A percentile compares a stretch with the other conserved stretches of the same genome.
phyloP scores from a whole-genome alignment of 1,139 yeast genomes.

The Petasospora fabianii region DNA sequence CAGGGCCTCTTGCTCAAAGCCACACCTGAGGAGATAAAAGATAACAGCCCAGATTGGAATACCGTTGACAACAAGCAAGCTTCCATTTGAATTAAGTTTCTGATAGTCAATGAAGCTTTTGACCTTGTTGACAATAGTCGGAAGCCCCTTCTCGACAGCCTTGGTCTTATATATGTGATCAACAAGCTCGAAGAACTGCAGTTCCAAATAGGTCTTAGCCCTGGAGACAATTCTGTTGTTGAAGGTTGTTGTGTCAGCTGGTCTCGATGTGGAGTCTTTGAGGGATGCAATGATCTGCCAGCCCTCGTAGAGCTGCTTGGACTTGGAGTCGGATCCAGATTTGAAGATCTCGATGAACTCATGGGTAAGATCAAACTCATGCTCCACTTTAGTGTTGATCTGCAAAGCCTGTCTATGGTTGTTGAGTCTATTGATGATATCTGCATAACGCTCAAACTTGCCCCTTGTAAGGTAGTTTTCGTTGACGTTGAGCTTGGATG shows the following conservation, averaged over 20 bases:
- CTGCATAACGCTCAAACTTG: conserved; percentile 72
- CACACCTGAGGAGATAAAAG: conserved; percentile 81
- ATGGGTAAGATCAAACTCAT: conserved; percentile 28
- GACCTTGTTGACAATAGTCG: conserved; percentile 69
- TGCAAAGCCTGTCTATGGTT: conserved; percentile 56
- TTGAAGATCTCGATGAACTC: conserved; percentile 34
- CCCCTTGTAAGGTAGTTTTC: conserved; percentile 41
- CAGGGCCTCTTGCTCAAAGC: conserved; percentile 74
- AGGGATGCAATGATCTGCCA: conserved; percentile 51
- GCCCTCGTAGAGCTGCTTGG: conserved; percentile 60
- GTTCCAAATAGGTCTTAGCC: conserved; percentile 62
- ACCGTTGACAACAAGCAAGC: conserved; percentile 67
- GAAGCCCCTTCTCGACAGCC: conserved; percentile 60
- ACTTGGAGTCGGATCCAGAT: conserved; percentile 44
- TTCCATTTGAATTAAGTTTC: conserved; percentile 40
- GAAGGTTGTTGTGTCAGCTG: conserved; percentile 35
- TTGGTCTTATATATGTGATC: conserved; percentile 67
- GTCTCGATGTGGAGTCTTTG: conserved; percentile 29
- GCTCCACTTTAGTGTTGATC: conserved; percentile 37
- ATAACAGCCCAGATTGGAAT: conserved; percentile 90
- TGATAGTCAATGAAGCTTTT: conserved; percentile 57
- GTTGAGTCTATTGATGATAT: conserved; percentile 64
- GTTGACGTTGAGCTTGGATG: conserved; percentile 37
- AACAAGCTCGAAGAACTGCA: conserved; percentile 72
- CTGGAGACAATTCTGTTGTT: conserved; percentile 51